Evolutionary conservation across 768 basidiomycete genomes (phyloP).

Genomic region (Mycena kentingensis): DNA sequence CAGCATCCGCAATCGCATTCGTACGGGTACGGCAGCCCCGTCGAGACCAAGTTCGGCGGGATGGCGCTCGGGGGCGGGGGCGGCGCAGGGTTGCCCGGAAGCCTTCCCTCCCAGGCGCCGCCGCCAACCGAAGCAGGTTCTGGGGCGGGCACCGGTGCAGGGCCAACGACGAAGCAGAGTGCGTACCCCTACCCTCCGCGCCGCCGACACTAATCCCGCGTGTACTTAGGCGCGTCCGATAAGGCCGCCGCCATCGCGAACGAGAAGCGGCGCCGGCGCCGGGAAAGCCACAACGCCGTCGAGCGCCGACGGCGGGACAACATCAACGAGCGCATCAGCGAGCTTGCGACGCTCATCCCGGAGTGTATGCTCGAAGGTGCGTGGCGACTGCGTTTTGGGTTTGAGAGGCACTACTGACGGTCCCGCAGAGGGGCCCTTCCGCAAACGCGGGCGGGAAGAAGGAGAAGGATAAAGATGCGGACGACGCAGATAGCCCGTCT

Average conservation of each 20-base stretch:
- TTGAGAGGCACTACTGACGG: too few relatives aligned
- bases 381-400: too few relatives aligned
- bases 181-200: too few relatives aligned
- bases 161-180: slow-evolving; percentile 13
- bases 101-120: not conserved
- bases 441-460: slow-evolving; percentile 3
- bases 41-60: slow-evolving; percentile 14
- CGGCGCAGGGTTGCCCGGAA: not conserved
- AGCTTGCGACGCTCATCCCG: slow-evolving; percentile 86
- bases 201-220: not conserved
- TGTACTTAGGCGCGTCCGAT: slow-evolving; percentile 23
- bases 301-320: slow-evolving; percentile 86
- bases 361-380: slow-evolving; percentile 75
- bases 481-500: slow-evolving; percentile 18
- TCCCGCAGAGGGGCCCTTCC: not conserved
- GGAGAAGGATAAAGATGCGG: slow-evolving; percentile 21
- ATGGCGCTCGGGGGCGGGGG: slow-evolving; percentile 6
- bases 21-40: slow-evolving; percentile 5
- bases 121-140: too few relatives aligned
- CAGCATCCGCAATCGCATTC: not conserved
- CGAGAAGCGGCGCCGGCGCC: slow-evolving; percentile 78
- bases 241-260: slow-evolving; percentile 66
- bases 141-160: not conserved
- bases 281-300: slow-evolving; percentile 92
- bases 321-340: slow-evolving; percentile 94